A percentile compares a stretch with the other conserved stretches of the same genome.
Conservation (phyloP, 345 rosid genomes). For the Populus ilicifolia region DNA sequence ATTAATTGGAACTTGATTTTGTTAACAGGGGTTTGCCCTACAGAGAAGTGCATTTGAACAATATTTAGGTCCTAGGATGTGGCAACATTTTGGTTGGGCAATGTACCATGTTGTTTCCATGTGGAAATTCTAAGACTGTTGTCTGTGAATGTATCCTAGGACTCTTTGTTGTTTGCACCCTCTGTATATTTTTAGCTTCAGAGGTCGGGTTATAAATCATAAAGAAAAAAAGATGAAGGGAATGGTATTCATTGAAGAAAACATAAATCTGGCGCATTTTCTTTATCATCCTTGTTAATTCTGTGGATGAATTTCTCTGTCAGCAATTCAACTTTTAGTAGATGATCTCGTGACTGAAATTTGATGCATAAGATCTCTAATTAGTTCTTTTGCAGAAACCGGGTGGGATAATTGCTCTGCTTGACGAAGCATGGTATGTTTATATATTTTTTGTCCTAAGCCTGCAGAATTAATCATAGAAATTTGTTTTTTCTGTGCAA, state of each 20-base stretch:
- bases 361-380: slow-evolving; percentile 18
- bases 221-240: background rate
- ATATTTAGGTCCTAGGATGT: background rate
- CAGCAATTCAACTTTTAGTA: background rate
- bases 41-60: background rate
- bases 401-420: slow-evolving; percentile 81
- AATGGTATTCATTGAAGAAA: too few species aligned
- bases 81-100: background rate
- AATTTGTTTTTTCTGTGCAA: background rate
- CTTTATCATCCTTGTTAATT: too few species aligned
- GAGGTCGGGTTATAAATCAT: background rate
- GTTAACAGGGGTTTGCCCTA: background rate
- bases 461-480: slow-evolving; percentile 5
- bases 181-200: background rate
- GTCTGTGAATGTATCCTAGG: too few species aligned
- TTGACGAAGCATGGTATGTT: slow-evolving; percentile 89
- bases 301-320: background rate
- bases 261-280: too few species aligned
- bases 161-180: background rate
- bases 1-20: background rate
- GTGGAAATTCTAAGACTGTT: too few species aligned
- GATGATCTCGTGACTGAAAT: slow-evolving; percentile 14
- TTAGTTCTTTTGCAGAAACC: slow-evolving; percentile 67
- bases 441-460: slow-evolving; percentile 7
- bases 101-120: too few species aligned